Evolutionary conservation across 148 eudicot genomes (phyloP), one percentile per base, ranked within the genome.

Genomic region (Camellia japonica): DNA sequence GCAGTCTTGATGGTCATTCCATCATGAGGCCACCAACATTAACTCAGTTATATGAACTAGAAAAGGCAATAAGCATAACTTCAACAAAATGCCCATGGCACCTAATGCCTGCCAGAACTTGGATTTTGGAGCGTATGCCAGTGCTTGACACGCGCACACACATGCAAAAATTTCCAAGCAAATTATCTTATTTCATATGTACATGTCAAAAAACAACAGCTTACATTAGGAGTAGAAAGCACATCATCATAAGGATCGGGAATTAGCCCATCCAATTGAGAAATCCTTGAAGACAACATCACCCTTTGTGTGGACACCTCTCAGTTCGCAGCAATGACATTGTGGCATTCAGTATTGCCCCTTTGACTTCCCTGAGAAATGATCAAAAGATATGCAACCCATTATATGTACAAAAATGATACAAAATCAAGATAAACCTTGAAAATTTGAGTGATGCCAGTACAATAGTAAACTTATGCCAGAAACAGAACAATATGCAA

Each of bases 191-290:
- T 73, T 54, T 55, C 23, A 7, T 30, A n/a, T 23, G 58, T 16
- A 16, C 63, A 66, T 66, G 60, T 15, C 3, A 15, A 71, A 16
- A 74, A 61, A 64, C 77, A 41, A n/a, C 64, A 30, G n/a, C 89
- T 87, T 85, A 94, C 98, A 88, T 93, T 92, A 44, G 98, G 98
- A 51, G 98, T 92, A 80, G 98, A 92, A 73, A 92, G 93, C 83
- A 80, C 88, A 75, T 94, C 98, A 78, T 94, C 97, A 84, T 94
- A 92, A 70, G 97, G 95, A 85, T 94, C 97, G 78, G 98, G 88
- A 19, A 88, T 85, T 59, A 91, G 97, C 68, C 95, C 98, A 86
- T 94, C 97, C 62, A 91, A 77, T 86, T 94, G 97, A 82, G 93
- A 87, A 82, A 92, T 89, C 83, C 83, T 84, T 30, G 87, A 83